Evolutionary conservation across 768 basidiomycete species (phyloP), one percentile per base, ranked within the genome.

Genomic region (Lactifluus subvellereus): DNA sequence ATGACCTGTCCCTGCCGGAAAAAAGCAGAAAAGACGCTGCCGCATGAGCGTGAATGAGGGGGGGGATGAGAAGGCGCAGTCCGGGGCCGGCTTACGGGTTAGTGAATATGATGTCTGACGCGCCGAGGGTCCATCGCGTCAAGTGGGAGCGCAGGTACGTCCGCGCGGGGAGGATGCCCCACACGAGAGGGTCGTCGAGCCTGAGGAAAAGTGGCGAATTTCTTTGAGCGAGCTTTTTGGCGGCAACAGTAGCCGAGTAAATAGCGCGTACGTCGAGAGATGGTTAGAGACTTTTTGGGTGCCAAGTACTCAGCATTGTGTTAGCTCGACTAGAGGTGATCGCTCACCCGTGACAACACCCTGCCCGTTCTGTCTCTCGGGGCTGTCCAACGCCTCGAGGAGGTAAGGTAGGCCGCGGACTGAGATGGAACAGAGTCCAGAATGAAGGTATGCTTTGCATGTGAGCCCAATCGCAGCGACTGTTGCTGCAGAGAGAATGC

Each of bases 81-180:
- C 20, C 37, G 49, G 22, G 2, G 13, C 0, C 16, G 2, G 16
- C 87, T 77, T 71, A 92, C 87, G 88, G 85, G 74, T 94, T 96
- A 5, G 91, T 97, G 74, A 97, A 98, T 80, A 96, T 87, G 71
- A 98, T 85, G 61, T 98, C 95, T 7, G 89, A 87, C 10, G 93
- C 93, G 40, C 95, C 95, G 27, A 97, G 81, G 5, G 91, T 87
- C 94, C 95, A 98, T 54, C 95, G 81, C n/a, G 78, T 89, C 55
- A 80, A 84, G 35, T 77, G 75, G 10, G 87, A 74, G 56, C 75
- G 75, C 27, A 86, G 74, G 71, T 86, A 91, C 66, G 79, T 84
- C 42, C 75, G 72, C 27, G 81, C 69, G 0, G 94, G 93, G 54
- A 94, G 84, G 18, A 89, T 76, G 4, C 93, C 93, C 95, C 95